These are phyloP conservation scores for Balamuthia mandrillaris DNA, from an alignment of 208 protist genomes.

Conservation along the genomic window DNA sequence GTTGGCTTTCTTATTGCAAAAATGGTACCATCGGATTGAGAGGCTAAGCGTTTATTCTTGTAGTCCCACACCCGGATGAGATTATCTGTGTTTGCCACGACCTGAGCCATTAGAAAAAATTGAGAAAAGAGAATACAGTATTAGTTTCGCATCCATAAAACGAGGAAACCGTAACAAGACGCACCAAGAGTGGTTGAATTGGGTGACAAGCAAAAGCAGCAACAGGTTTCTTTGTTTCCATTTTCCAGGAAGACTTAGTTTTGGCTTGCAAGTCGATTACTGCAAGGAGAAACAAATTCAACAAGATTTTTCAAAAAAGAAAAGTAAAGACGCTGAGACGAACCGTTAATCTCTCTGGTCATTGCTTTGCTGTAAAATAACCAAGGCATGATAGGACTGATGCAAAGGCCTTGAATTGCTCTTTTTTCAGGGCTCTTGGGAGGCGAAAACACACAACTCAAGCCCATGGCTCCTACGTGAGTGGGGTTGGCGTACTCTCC, in stretches of 20 bases:
- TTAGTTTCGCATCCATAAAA: not conserved
- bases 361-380: not conserved
- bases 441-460: not conserved
- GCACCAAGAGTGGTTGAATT: not conserved
- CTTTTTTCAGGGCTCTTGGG: not conserved
- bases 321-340: no score
- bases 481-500: not conserved
- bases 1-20: no score
- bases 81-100: not conserved
- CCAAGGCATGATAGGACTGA: not conserved
- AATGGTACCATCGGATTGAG: not conserved
- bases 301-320: no score
- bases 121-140: not conserved
- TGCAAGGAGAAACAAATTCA: not conserved
- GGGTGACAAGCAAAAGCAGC: not conserved
- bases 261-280: conserved; percentile 16
- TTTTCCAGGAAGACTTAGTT: not conserved
- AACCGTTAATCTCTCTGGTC: conserved; percentile 6
- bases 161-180: no score
- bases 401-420: not conserved
- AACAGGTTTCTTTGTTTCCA: conserved; percentile 18
- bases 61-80: conserved; percentile 15
- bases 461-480: not conserved
- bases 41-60: not conserved
- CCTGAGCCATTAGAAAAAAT: not conserved